phyloP scores from a whole-genome alignment of 495 filamentous ascomycete genomes.

The Cairneyella variabilis region DNA sequence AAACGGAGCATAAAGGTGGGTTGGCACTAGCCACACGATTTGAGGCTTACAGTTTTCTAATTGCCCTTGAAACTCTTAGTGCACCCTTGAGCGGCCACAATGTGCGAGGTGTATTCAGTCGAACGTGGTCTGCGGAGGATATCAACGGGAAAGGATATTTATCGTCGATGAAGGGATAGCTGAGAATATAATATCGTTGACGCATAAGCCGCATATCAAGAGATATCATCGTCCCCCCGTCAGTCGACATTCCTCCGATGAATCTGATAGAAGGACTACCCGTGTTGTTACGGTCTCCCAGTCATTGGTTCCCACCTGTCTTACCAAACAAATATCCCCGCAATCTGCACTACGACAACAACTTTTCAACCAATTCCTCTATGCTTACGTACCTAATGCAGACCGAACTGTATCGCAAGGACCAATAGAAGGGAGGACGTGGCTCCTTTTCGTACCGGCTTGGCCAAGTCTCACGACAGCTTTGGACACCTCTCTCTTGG shows the following conservation, averaged over 20 bases:
- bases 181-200: too few relatives aligned
- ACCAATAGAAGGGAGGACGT: constrained; percentile 2
- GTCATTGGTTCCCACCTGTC: neutral
- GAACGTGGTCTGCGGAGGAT: constrained; percentile 35
- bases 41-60: neutral
- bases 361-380: constrained; percentile 12
- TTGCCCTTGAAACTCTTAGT: constrained; percentile 24
- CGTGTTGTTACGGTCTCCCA: constrained; percentile 5
- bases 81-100: constrained; percentile 32
- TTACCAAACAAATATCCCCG: neutral
- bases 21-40: neutral
- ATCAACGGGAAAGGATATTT: constrained; percentile 33
- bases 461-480: constrained; percentile 22
- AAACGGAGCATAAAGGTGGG: constrained; percentile 37
- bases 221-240: too few relatives aligned
- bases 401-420: neutral
- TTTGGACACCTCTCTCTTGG: constrained; percentile 25
- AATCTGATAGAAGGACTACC: neutral
- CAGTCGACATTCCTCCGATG: too few relatives aligned
- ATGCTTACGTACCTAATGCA: constrained; percentile 1
- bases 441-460: constrained; percentile 26
- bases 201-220: neutral
- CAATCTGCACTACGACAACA: constrained; percentile 10
- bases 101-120: constrained; percentile 36
- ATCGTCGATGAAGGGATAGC: constrained; percentile 19